phyloP scores from a whole-genome alignment of 140 eudicot genomes.

The Cichorium intybus region DNA sequence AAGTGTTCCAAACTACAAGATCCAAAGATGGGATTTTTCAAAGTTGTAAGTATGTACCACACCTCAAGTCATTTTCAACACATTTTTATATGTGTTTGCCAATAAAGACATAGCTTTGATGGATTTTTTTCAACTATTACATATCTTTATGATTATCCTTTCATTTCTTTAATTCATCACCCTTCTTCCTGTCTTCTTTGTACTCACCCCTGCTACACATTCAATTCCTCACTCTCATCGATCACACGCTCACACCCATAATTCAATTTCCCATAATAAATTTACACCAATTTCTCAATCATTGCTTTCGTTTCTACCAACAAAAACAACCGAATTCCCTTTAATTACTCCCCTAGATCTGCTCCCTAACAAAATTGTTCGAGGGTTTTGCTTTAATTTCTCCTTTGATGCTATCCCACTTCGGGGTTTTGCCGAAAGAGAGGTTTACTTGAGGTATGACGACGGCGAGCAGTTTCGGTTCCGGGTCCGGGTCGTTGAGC shows the following conservation, averaged over 20 bases:
- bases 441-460: slow-evolving; percentile 19
- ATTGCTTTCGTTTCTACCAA: slow-evolving; percentile 20
- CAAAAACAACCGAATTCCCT: not conserved
- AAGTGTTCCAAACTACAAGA: not conserved
- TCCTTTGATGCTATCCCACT: slow-evolving; percentile 19
- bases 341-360: slow-evolving; percentile 22
- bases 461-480: slow-evolving; percentile 26
- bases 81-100: slow-evolving; percentile 24
- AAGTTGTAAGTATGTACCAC: slow-evolving; percentile 6
- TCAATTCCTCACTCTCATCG: slow-evolving; percentile 7
- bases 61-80: slow-evolving; percentile 23
- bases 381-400: slow-evolving; percentile 17
- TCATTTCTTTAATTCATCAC: slow-evolving; percentile 31
- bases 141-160: slow-evolving; percentile 35
- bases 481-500: slow-evolving; percentile 27
- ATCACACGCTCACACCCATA: slow-evolving; percentile 1
- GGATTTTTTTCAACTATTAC: slow-evolving; percentile 15
- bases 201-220: slow-evolving; percentile 15
- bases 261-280: slow-evolving; percentile 25
- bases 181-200: slow-evolving; percentile 14
- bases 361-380: slow-evolving; percentile 9
- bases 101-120: slow-evolving; percentile 20
- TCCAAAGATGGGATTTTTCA: not conserved
- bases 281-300: slow-evolving; percentile 30
- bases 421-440: slow-evolving; percentile 14